Evolutionary conservation across 2,329 filamentous ascomycete species (phyloP).

Genomic region (Aspergillus ochraceus): DNA sequence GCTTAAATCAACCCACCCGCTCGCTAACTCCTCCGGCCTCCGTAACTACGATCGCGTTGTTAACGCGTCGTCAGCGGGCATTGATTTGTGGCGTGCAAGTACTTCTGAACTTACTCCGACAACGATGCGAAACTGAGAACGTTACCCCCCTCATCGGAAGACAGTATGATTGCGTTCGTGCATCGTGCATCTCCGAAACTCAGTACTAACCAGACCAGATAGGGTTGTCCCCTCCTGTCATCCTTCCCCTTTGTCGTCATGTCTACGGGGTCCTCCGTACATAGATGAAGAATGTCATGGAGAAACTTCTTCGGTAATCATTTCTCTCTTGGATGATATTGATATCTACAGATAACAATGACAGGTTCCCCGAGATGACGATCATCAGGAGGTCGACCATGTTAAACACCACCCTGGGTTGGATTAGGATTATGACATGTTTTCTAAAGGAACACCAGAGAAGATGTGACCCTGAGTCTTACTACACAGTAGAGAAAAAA

Average conservation of each 20-base stretch:
- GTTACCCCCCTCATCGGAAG: too few species aligned
- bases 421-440: not conserved
- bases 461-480: not conserved
- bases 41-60: not conserved
- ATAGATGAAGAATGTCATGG: too few species aligned
- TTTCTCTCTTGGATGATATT: not conserved
- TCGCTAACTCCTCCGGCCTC: too few species aligned
- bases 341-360: not conserved
- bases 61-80: not conserved
- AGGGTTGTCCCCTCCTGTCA: too few species aligned
- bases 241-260: too few species aligned
- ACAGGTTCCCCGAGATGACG: not conserved
- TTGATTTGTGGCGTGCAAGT: not conserved
- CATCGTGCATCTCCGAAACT: too few species aligned
- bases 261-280: too few species aligned
- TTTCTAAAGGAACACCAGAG: not conserved
- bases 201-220: too few species aligned
- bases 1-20: constrained; percentile 5
- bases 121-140: too few species aligned
- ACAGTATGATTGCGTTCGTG: too few species aligned
- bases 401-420: not conserved
- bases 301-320: not conserved
- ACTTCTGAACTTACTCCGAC: too few species aligned
- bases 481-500: too few species aligned
- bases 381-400: not conserved